Conservation (phyloP, 1,284 basidiomycete species). For the Cutaneotrichosporon arboriforme region DNA sequence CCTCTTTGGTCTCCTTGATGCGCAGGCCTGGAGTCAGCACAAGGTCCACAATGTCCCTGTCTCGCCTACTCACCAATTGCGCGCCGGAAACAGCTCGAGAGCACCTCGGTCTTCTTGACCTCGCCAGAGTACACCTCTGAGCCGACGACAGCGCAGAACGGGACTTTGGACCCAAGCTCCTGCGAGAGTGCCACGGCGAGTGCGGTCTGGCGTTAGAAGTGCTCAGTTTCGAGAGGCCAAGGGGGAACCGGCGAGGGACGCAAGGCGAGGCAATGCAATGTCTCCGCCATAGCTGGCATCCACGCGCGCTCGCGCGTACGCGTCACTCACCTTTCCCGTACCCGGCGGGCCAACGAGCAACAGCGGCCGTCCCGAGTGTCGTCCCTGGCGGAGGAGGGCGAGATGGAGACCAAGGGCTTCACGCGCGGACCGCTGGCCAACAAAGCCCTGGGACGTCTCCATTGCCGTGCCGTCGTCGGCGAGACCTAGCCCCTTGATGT, state of each 20-base stretch:
- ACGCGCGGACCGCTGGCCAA: conserved; percentile 82
- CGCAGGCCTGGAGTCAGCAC: conserved; percentile 61
- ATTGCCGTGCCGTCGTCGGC: conserved; percentile 75
- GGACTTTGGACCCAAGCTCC: conserved; percentile 89
- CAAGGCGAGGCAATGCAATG: not conserved
- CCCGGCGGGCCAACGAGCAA: conserved; percentile 47
- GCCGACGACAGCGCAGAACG: conserved; percentile 98
- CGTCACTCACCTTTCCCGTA: conserved; percentile 43
- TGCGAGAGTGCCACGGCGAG: conserved; percentile 89
- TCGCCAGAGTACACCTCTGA: conserved; percentile 95
- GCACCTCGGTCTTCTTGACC: conserved; percentile 97
- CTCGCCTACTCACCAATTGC: conserved; percentile 74
- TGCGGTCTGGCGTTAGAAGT: conserved; percentile 65
- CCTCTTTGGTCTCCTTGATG: conserved; percentile 98
- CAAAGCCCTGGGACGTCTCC: conserved; percentile 73
- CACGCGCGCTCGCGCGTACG: not conserved
- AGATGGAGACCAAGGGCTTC: conserved; percentile 58
- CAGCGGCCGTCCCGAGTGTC: conserved; percentile 46
- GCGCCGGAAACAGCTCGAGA: conserved; percentile 90
- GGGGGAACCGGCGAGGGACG: no score
- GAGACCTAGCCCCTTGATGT: conserved; percentile 81
- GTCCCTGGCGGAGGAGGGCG: conserved; percentile 38
- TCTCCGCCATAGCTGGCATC: not conserved
- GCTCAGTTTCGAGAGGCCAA: no score
- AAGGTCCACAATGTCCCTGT: no score